A percentile compares a stretch with the other conserved stretches of the same genome.
Evolutionary conservation across 1,139 yeast genomes (phyloP).

Genomic region (Scheffersomyces cryptocercus): DNA sequence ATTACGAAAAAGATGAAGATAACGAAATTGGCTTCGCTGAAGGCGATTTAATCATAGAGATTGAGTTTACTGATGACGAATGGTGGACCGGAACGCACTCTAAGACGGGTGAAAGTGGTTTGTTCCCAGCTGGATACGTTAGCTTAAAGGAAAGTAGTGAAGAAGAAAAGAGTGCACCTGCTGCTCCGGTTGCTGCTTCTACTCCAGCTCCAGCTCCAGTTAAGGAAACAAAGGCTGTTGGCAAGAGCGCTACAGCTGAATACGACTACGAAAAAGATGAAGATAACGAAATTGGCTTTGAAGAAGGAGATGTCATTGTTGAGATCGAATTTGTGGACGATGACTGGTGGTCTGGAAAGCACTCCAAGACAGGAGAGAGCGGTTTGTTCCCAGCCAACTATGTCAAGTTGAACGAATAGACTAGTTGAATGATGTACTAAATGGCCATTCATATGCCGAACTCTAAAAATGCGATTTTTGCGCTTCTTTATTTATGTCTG

Average conservation of each 20-base stretch:
- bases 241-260: slow-evolving; percentile 71
- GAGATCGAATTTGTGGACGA: slow-evolving; percentile 89
- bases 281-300: slow-evolving; percentile 76
- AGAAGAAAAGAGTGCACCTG: slow-evolving; percentile 14
- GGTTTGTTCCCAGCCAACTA: slow-evolving; percentile 93
- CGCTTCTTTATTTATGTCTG: not conserved
- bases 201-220: slow-evolving; percentile 10
- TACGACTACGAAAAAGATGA: slow-evolving; percentile 88
- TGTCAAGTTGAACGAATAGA: slow-evolving; percentile 47
- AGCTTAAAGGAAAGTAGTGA: slow-evolving; percentile 33
- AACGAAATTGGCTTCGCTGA: slow-evolving; percentile 68
- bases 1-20: slow-evolving; percentile 73
- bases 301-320: slow-evolving; percentile 77
- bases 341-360: slow-evolving; percentile 94
- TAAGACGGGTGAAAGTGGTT: slow-evolving; percentile 59
- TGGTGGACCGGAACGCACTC: slow-evolving; percentile 82
- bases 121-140: slow-evolving; percentile 77
- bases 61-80: slow-evolving; percentile 71
- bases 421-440: not conserved
- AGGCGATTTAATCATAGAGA: slow-evolving; percentile 64
- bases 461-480: not conserved
- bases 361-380: slow-evolving; percentile 62
- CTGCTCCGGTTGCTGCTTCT: slow-evolving; percentile 22
- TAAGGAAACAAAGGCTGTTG: slow-evolving; percentile 25
- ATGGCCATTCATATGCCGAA: not conserved